phyloP scores from a whole-genome alignment of 345 rosid genomes.

The Triadica sebifera region DNA sequence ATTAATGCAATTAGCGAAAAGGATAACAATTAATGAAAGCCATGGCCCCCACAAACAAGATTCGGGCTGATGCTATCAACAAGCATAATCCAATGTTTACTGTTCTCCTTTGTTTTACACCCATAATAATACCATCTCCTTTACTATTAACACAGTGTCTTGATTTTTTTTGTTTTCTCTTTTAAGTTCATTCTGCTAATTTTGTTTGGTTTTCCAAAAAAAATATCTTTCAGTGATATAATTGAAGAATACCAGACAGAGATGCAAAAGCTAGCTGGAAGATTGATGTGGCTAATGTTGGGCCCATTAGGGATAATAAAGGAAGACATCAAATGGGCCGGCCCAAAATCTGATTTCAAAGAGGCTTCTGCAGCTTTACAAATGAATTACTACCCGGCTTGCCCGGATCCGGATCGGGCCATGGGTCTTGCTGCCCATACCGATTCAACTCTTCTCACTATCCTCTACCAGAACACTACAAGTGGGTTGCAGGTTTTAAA shows the following conservation, averaged over 20 bases:
- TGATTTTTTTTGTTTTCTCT: neutral
- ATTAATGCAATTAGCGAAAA: constrained; percentile 33
- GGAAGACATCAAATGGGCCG: constrained; percentile 66
- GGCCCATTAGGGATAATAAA: constrained; percentile 60
- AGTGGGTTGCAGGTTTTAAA: constrained; percentile 68
- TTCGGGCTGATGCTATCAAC: constrained; percentile 23
- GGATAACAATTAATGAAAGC: constrained; percentile 37
- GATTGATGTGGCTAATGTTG: constrained; percentile 62
- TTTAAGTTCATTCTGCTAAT: neutral
- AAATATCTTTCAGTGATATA: constrained; percentile 38
- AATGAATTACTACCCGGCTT: constrained; percentile 76
- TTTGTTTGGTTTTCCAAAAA: neutral
- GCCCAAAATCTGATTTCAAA: constrained; percentile 28
- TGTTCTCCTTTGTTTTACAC: constrained; percentile 27
- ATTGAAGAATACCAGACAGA: constrained; percentile 56
- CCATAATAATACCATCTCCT: constrained; percentile 23
- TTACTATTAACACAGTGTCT: constrained; percentile 18
- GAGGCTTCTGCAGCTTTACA: constrained; percentile 49
- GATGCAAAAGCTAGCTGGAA: constrained; percentile 66
- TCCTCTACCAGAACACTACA: constrained; percentile 63
- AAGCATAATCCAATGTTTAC: constrained; percentile 23
- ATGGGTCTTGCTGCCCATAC: constrained; percentile 96
- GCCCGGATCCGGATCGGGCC: constrained; percentile 85
- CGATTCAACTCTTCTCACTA: constrained; percentile 76
- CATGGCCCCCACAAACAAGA: constrained; percentile 46